These are phyloP conservation scores for Stromatinia cepivora DNA, from an alignment of 2,329 filamentous ascomycete species.

Conservation along the genomic window DNA sequence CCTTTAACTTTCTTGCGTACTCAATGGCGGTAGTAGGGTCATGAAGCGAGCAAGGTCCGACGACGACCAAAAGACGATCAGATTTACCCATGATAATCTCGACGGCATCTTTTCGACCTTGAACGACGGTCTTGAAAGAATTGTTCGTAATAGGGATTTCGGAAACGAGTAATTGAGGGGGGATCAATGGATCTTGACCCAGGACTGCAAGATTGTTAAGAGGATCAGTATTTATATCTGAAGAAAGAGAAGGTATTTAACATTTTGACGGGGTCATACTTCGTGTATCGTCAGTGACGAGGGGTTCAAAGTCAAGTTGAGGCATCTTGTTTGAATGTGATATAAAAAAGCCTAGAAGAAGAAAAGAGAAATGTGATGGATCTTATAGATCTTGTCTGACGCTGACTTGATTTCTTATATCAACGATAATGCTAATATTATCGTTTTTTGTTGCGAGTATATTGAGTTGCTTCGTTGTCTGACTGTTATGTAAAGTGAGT, in stretches of 20 bases:
- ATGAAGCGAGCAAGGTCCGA: constrained; percentile 96
- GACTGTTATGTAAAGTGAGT: constrained; percentile 22
- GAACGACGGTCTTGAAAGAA: constrained; percentile 67
- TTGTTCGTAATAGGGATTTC: constrained; percentile 73
- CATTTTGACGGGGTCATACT: constrained; percentile 43
- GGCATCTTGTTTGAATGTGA: constrained; percentile 35
- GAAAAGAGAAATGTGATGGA: neutral
- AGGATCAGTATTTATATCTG: constrained; percentile 28
- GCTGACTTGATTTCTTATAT: neutral
- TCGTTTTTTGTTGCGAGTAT: neutral
- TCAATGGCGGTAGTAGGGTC: constrained; percentile 86
- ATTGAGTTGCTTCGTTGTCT: constrained; percentile 17
- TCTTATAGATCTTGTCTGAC: constrained; percentile 9
- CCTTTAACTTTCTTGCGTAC: constrained; percentile 79
- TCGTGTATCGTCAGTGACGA: constrained; percentile 52
- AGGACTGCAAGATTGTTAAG: constrained; percentile 60
- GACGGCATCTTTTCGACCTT: constrained; percentile 63
- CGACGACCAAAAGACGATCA: constrained; percentile 89
- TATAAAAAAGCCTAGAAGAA: neutral
- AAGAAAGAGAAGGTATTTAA: constrained; percentile 3
- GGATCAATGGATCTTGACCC: constrained; percentile 91
- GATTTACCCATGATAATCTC: constrained; percentile 41
- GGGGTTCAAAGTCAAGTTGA: constrained; percentile 35
- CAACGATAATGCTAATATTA: neutral
- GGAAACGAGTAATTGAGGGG: constrained; percentile 79